phyloP scores from a whole-genome alignment of 2,329 filamentous ascomycete species.

The Aspergillus sp. region DNA sequence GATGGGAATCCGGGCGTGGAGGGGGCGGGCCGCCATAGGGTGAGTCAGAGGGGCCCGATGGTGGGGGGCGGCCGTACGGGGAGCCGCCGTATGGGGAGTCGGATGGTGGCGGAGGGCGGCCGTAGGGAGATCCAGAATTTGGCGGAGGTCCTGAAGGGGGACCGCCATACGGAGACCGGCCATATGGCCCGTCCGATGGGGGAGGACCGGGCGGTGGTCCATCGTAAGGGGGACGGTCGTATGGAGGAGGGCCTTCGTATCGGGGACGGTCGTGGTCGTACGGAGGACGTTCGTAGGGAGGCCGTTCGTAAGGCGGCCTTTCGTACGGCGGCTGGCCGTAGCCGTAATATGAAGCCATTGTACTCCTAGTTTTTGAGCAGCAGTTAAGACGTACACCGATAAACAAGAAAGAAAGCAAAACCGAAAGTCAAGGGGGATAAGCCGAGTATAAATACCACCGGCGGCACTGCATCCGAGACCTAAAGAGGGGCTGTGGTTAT shows the following conservation, averaged over 20 bases:
- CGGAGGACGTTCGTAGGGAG: constrained; percentile 6
- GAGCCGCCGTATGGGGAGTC: constrained; percentile 3
- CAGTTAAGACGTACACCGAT: background rate
- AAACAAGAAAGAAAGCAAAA: too few species aligned
- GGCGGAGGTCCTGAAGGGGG: too few species aligned
- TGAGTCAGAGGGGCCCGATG: background rate
- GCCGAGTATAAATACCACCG: too few species aligned
- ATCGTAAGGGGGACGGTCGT: constrained; percentile 6
- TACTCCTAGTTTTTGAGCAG: too few species aligned
- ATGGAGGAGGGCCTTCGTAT: constrained; percentile 5
- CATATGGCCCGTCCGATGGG: background rate
- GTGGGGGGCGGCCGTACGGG: constrained; percentile 1
- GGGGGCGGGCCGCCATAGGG: too few species aligned
- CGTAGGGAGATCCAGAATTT: background rate
- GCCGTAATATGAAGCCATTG: background rate
- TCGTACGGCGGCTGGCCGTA: constrained; percentile 7
- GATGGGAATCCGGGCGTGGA: too few species aligned
- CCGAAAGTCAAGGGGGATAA: too few species aligned
- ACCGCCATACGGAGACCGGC: too few species aligned
- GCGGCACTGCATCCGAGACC: too few species aligned
- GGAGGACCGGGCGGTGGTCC: constrained; percentile 3
- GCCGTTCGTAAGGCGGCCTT: background rate
- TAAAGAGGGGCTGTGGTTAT: too few species aligned
- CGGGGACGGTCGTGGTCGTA: constrained; percentile 8
- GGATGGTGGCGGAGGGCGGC: constrained; percentile 1